phyloP scores from a whole-genome alignment of 225 moss, liverwort and hornwort species.

The Polytrichum commune region DNA sequence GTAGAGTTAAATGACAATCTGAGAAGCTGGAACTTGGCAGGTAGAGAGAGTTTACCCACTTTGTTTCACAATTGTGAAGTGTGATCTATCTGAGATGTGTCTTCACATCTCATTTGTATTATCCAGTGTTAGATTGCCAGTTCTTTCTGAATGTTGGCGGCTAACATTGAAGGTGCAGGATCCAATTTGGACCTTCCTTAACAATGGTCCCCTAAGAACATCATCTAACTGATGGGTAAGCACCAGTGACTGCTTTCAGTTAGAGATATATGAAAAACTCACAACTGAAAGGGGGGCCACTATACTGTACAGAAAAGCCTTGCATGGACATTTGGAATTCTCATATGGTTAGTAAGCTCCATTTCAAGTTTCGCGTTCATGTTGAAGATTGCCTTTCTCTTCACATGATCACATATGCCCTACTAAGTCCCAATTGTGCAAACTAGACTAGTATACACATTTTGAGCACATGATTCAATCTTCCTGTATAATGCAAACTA shows the following conservation, averaged over 20 bases:
- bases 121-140: conserved; percentile 1
- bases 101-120: not conserved
- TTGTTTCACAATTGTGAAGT: too few species aligned
- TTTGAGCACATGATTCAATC: too few species aligned
- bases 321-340: not conserved
- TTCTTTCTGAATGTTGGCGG: conserved; percentile 1
- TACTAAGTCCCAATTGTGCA: too few species aligned
- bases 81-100: not conserved
- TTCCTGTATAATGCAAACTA: too few species aligned
- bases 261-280: not conserved
- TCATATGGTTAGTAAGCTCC: too few species aligned
- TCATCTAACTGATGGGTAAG: not conserved
- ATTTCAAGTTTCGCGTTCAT: too few species aligned
- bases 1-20: not conserved
- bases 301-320: not conserved
- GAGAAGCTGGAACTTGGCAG: too few species aligned
- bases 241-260: not conserved
- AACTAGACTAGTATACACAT: too few species aligned
- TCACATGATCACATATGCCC: too few species aligned
- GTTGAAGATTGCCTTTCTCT: too few species aligned
- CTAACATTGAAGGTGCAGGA: not conserved
- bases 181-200: not conserved
- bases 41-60: too few species aligned
- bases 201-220: not conserved
- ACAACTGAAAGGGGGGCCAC: not conserved